Conservation (phyloP, 257 asterid species). For the Capsicum chinense region DNA sequence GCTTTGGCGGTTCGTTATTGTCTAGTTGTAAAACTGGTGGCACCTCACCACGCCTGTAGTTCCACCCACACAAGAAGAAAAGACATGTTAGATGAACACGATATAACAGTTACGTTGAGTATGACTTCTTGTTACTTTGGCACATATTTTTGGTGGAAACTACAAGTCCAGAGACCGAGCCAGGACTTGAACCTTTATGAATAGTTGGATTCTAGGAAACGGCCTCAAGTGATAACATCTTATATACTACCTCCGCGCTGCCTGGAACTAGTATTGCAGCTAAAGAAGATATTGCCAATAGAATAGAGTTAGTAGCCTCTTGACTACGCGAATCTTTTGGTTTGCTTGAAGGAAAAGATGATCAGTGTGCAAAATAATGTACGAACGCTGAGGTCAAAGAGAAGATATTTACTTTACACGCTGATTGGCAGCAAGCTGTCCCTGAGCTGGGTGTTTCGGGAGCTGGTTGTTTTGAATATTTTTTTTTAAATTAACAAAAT, state of each 20-base stretch:
- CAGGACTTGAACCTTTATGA: not conserved
- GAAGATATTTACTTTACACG: constrained; percentile 56
- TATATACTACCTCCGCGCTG: not conserved
- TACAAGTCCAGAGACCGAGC: not conserved
- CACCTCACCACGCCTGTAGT: constrained; percentile 47
- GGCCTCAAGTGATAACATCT: not conserved
- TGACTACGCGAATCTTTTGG: too few species aligned
- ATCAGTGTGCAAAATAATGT: not conserved
- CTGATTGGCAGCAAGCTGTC: constrained; percentile 36
- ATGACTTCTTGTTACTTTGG: not conserved
- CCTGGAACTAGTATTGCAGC: not conserved
- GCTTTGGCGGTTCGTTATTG: constrained; percentile 45
- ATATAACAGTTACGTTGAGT: not conserved
- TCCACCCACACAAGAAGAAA: not conserved
- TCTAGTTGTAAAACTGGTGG: constrained; percentile 53
- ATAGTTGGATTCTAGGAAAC: not conserved
- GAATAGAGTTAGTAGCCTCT: too few species aligned
- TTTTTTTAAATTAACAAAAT: too few species aligned
- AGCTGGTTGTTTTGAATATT: too few species aligned
- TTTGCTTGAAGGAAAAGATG: not conserved
- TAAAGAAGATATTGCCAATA: too few species aligned
- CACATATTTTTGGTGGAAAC: not conserved
- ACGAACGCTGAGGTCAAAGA: not conserved
- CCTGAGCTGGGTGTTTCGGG: constrained; percentile 26
- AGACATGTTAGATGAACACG: not conserved